Evolutionary conservation across 345 rosid genomes (phyloP).

Genomic region (Passiflora organensis): DNA sequence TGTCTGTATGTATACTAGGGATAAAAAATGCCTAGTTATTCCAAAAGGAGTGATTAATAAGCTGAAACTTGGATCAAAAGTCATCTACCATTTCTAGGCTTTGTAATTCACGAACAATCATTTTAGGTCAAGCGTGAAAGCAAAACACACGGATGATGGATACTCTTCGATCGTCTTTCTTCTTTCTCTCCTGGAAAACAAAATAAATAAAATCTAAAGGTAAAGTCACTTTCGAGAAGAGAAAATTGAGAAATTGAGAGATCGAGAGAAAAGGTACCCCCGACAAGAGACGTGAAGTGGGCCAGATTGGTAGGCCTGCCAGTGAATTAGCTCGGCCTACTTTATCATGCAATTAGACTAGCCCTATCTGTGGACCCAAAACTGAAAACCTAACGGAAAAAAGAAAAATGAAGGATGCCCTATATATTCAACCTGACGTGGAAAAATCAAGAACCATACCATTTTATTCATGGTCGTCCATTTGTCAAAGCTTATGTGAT

Average conservation of each 20-base stretch:
- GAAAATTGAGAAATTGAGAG: neutral
- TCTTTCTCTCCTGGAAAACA: neutral
- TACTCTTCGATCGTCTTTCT: neutral
- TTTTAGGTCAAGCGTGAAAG: neutral
- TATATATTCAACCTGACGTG: constrained; percentile 25
- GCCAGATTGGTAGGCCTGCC: constrained; percentile 39
- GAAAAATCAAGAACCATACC: constrained; percentile 22
- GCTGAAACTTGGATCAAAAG: no score
- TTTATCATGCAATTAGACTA: constrained; percentile 8
- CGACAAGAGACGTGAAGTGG: constrained; percentile 31
- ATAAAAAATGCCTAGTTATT: no score
- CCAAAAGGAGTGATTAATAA: no score
- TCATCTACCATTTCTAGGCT: no score
- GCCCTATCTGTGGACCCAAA: constrained; percentile 30
- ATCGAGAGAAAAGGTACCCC: neutral
- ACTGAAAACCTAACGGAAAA: no score
- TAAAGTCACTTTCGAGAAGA: neutral
- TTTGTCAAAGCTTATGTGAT: constrained; percentile 11
- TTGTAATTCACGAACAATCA: no score
- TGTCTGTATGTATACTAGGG: no score
- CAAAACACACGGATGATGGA: neutral
- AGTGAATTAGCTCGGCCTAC: constrained; percentile 26
- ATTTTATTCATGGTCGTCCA: constrained; percentile 2
- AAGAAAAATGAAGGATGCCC: no score
- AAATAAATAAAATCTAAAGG: neutral